Conservation (phyloP, 345 rosid species). For the Ricinus communis region DNA sequence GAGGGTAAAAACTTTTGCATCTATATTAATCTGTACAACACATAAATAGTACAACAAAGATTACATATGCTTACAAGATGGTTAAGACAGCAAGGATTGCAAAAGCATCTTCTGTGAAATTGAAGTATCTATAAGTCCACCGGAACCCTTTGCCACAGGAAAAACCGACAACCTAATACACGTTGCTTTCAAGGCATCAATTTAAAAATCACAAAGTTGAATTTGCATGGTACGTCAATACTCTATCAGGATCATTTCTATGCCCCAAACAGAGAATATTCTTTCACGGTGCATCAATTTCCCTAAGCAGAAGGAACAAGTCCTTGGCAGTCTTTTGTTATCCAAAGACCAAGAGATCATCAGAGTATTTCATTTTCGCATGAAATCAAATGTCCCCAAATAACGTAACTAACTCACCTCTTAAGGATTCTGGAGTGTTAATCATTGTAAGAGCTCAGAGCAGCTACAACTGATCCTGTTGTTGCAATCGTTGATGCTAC, state of each 20-base stretch:
- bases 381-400: too few relatives aligned
- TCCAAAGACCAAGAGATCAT: too few relatives aligned
- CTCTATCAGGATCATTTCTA: background rate
- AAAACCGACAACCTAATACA: conserved; percentile 13
- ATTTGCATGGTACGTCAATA: background rate
- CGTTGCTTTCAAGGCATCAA: conserved; percentile 1
- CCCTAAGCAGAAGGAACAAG: too few relatives aligned
- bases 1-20: background rate
- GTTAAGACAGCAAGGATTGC: background rate
- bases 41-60: conserved; percentile 19
- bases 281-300: background rate
- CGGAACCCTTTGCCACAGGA: background rate
- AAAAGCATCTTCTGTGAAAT: background rate
- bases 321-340: too few relatives aligned
- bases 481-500: conserved; percentile 69
- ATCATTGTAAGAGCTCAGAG: conserved; percentile 64
- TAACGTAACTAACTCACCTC: conserved; percentile 32
- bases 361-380: too few relatives aligned
- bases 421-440: conserved; percentile 30
- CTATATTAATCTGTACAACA: conserved; percentile 26
- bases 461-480: conserved; percentile 78
- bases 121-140: background rate
- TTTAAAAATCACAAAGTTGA: background rate
- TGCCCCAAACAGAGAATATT: background rate
- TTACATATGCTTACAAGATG: conserved; percentile 18